Evolutionary conservation across 257 asterid genomes (phyloP), one percentile per base, ranked within the genome.

Genomic region (Solanum chiquidenum): DNA sequence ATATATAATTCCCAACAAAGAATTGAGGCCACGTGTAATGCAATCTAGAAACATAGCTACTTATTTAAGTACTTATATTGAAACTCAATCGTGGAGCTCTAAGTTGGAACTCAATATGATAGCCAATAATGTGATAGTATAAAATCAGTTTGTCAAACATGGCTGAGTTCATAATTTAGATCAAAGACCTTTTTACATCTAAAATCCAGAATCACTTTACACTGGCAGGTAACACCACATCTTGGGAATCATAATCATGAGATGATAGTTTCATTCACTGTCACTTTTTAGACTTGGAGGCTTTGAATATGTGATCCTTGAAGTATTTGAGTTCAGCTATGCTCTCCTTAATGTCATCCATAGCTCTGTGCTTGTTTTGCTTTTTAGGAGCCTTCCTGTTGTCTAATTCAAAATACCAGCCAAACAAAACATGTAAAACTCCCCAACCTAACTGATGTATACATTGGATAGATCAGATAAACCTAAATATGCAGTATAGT

Each of bases 341-440:
- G 91, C 98, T 96, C 92, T 96, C 98, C 91, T 90, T 95, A 87
- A 96, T 96, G 91, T 96, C 99, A 88, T 95, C 98, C 98, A 96
- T 89, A 64, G 98, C 98, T 89, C 98, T 91, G 93, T 96, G 99
- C 76, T 91, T 96, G 88, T 92, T 95, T 89, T 91, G 93, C 93
- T 96, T 96, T 75, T 85, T 90, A 86, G 99, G 99, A 86, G 99
- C 97, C 90, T 91, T 95, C 87, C n/a, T 91, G 88, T 88, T 93
- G 42, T 95, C 98, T 96, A 38, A 49, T 37, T 34, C 66, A 90
- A 85, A 74, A 37, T 55, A 49, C 8, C 76, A 89, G 34, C 27
- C 34, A 58, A 72, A 86, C 5, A 88, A 68, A 80, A 23, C n/a
- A 27, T 42, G 18, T 58, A 6, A 69, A 52, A 52, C 60, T 16